phyloP scores from a whole-genome alignment of 2,329 filamentous ascomycete species.

The Fusarium nygamai region DNA sequence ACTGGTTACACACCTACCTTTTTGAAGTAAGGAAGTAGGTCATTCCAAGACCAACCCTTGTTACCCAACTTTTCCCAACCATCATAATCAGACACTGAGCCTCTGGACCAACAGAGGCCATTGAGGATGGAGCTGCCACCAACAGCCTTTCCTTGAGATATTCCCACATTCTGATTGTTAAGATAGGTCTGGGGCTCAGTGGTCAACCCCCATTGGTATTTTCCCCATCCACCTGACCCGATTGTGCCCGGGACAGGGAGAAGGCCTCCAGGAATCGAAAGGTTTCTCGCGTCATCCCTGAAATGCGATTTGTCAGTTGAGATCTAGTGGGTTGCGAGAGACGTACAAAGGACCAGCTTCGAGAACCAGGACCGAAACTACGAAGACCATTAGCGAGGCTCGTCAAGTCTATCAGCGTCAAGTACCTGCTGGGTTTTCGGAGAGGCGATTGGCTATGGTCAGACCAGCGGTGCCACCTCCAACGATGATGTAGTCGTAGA shows the following conservation, averaged over 20 bases:
- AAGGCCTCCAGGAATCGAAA: slow-evolving; percentile 5
- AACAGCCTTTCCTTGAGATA: slow-evolving; percentile 47
- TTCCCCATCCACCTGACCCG: background rate
- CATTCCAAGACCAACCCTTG: slow-evolving; percentile 51
- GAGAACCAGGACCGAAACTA: slow-evolving; percentile 15
- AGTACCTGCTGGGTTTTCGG: slow-evolving; percentile 49
- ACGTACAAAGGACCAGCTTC: slow-evolving; percentile 5
- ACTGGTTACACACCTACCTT: slow-evolving; percentile 43
- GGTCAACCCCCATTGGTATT: slow-evolving; percentile 41
- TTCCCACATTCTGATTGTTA: slow-evolving; percentile 37
- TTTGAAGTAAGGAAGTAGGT: slow-evolving; percentile 56
- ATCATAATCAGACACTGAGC: slow-evolving; percentile 53
- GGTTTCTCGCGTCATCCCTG: slow-evolving; percentile 13
- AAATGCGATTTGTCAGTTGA: background rate
- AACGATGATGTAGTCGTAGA: slow-evolving; percentile 46
- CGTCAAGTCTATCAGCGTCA: background rate
- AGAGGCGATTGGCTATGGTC: slow-evolving; percentile 51
- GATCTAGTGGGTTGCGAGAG: too few relatives aligned
- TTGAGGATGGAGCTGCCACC: slow-evolving; percentile 55
- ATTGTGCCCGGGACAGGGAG: slow-evolving; percentile 17
- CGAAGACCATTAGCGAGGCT: background rate
- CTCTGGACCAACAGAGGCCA: slow-evolving; percentile 50
- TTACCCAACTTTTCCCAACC: slow-evolving; percentile 58
- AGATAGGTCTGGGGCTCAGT: slow-evolving; percentile 45
- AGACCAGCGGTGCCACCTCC: slow-evolving; percentile 55